Percentiles rank a stretch among this genome's conserved stretches.
These are phyloP conservation scores for Parietaria judaica DNA, from an alignment of 306 rosid genomes.

Conservation along the genomic window DNA sequence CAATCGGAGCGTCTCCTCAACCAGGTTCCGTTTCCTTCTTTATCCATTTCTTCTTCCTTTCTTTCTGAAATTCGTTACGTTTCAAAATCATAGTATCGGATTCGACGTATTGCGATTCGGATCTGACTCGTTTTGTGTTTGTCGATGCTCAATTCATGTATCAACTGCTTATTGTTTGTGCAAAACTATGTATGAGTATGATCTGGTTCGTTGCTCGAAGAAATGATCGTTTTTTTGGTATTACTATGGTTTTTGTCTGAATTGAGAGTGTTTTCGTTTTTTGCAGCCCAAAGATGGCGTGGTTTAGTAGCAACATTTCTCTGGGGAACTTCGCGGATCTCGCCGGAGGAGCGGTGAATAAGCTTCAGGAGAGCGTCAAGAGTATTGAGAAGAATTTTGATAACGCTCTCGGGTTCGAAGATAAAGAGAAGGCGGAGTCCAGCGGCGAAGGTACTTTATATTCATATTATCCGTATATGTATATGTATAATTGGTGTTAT, in stretches of 20 bases:
- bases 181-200: constrained; percentile 8
- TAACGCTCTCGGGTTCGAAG: constrained; percentile 85
- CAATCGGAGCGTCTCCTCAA: constrained; percentile 13
- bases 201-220: background rate
- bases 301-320: constrained; percentile 75
- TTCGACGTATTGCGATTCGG: constrained; percentile 14
- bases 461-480: background rate
- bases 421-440: constrained; percentile 53
- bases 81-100: constrained; percentile 8
- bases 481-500: too few relatives aligned
- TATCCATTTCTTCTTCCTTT: background rate
- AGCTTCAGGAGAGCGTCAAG: constrained; percentile 99
- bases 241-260: background rate
- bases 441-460: constrained; percentile 61
- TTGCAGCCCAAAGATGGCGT: constrained; percentile 63
- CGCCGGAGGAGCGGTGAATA: constrained; percentile 96
- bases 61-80: background rate
- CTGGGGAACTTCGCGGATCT: constrained; percentile 94
- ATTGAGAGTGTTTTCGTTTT: constrained; percentile 18
- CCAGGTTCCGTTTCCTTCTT: constrained; percentile 20
- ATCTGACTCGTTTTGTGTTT: constrained; percentile 2
- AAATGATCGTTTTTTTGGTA: background rate
- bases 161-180: background rate
- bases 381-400: constrained; percentile 96
- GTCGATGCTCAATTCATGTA: background rate